phyloP scores from a whole-genome alignment of 768 basidiomycete genomes.

The Phallus indusiatus region DNA sequence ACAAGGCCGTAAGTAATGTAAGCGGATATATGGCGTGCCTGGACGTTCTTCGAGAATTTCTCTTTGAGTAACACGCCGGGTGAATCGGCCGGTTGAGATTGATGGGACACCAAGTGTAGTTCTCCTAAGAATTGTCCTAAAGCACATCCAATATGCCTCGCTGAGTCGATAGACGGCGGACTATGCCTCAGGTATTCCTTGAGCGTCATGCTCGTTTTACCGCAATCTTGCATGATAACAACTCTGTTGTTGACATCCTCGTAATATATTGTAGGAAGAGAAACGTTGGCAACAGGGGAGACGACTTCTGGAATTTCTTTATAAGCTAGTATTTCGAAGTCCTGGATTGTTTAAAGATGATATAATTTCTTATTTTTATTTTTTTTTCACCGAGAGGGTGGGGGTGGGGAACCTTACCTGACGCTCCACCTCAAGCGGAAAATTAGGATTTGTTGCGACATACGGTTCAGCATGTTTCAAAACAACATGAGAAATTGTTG shows the following conservation, averaged over 20 bases:
- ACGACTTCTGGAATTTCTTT: slow-evolving; percentile 31
- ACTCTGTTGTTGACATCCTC: slow-evolving; percentile 28
- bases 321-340: slow-evolving; percentile 39
- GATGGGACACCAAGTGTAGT: slow-evolving; percentile 32
- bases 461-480: slow-evolving; percentile 50
- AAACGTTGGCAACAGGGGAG: slow-evolving; percentile 29
- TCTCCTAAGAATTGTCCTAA: slow-evolving; percentile 47
- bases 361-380: no score
- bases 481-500: slow-evolving; percentile 30
- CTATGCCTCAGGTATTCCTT: slow-evolving; percentile 31
- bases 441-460: slow-evolving; percentile 19
- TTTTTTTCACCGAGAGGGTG: no score
- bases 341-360: no score
- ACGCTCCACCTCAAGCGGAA: slow-evolving; percentile 34
- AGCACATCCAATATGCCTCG: slow-evolving; percentile 37
- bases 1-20: background rate
- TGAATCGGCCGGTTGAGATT: background rate
- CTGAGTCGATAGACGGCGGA: slow-evolving; percentile 20
- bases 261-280: slow-evolving; percentile 46
- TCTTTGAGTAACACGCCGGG: background rate
- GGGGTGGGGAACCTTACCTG: no score
- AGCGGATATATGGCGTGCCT: background rate
- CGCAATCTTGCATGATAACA: slow-evolving; percentile 58
- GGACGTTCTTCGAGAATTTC: background rate
- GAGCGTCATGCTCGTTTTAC: slow-evolving; percentile 26